Evolutionary conservation across 257 asterid genomes (phyloP).

Genomic region (Scutellaria minor): DNA sequence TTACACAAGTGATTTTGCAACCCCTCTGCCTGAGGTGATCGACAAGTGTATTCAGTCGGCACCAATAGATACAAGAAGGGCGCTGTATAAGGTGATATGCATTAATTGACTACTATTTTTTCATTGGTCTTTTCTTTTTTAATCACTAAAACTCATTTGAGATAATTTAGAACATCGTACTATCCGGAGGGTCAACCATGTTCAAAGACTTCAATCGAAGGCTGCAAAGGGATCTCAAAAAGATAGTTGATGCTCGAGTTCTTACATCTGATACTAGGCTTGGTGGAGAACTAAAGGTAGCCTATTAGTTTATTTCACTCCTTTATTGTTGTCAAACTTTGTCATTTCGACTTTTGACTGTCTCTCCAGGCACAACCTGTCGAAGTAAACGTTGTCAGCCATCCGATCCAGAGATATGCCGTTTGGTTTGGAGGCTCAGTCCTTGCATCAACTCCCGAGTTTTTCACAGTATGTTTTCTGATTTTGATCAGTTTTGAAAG

Average conservation of each 20-base stretch:
- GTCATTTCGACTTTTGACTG: slow-evolving; percentile 26
- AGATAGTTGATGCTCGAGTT: slow-evolving; percentile 90
- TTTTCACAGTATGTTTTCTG: slow-evolving; percentile 60
- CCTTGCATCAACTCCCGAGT: slow-evolving; percentile 94
- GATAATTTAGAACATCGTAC: slow-evolving; percentile 41
- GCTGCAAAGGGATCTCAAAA: slow-evolving; percentile 86
- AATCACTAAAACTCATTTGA: slow-evolving; percentile 17
- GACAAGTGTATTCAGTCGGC: slow-evolving; percentile 97
- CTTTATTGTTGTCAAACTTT: slow-evolving; percentile 2
- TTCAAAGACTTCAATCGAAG: slow-evolving; percentile 94
- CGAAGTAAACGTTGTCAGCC: slow-evolving; percentile 96
- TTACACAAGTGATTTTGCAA: slow-evolving; percentile 62
- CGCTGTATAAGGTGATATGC: slow-evolving; percentile 77
- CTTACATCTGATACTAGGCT: slow-evolving; percentile 73
- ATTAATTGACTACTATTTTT: slow-evolving; percentile 23
- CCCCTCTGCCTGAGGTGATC: slow-evolving; percentile 80
- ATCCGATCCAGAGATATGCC: slow-evolving; percentile 92
- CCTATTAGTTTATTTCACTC: neutral
- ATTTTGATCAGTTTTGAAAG: too few species aligned
- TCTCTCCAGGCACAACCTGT: slow-evolving; percentile 78
- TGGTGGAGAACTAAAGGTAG: slow-evolving; percentile 72
- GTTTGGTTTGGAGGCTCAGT: slow-evolving; percentile 99
- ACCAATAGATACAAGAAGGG: slow-evolving; percentile 97
- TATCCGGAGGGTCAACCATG: slow-evolving; percentile 99
- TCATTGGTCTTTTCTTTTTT: neutral